phyloP scores from a whole-genome alignment of 768 basidiomycete species.

The Auriscalpium orientale region DNA sequence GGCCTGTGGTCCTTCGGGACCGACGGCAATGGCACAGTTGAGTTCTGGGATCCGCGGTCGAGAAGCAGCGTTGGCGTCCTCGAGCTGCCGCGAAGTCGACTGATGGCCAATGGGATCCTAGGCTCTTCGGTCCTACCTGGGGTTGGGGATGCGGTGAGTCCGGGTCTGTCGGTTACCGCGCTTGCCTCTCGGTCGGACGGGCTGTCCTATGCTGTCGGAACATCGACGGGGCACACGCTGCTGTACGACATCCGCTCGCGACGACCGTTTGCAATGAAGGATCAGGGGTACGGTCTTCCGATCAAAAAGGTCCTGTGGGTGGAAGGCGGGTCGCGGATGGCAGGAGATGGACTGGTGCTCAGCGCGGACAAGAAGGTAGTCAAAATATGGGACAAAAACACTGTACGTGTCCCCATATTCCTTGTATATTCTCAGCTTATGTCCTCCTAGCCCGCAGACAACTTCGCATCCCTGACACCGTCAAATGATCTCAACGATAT shows the following conservation, averaged over 20 bases:
- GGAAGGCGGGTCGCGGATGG: constrained; percentile 77
- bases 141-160: constrained; percentile 24
- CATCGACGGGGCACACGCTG: constrained; percentile 89
- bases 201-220: constrained; percentile 88
- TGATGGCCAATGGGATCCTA: constrained; percentile 34
- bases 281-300: constrained; percentile 94
- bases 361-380: constrained; percentile 96
- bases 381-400: constrained; percentile 91
- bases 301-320: constrained; percentile 85
- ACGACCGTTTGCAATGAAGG: constrained; percentile 80
- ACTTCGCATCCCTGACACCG: constrained; percentile 90
- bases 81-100: constrained; percentile 44
- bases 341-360: constrained; percentile 80
- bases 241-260: constrained; percentile 90
- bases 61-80: constrained; percentile 67
- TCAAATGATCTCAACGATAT: constrained; percentile 84
- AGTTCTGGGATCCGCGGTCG: constrained; percentile 95
- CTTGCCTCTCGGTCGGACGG: constrained; percentile 83
- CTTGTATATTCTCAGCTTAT: constrained; percentile 3
- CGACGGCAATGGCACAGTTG: constrained; percentile 79
- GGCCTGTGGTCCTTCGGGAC: constrained; percentile 85
- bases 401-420: constrained; percentile 51
- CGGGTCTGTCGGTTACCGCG: constrained; percentile 64
- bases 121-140: constrained; percentile 28
- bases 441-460: constrained; percentile 56